A percentile compares a stretch with the other conserved stretches of the same genome.
Conservation (phyloP, 2,329 filamentous ascomycete genomes). For the Aspergillus sp. region DNA sequence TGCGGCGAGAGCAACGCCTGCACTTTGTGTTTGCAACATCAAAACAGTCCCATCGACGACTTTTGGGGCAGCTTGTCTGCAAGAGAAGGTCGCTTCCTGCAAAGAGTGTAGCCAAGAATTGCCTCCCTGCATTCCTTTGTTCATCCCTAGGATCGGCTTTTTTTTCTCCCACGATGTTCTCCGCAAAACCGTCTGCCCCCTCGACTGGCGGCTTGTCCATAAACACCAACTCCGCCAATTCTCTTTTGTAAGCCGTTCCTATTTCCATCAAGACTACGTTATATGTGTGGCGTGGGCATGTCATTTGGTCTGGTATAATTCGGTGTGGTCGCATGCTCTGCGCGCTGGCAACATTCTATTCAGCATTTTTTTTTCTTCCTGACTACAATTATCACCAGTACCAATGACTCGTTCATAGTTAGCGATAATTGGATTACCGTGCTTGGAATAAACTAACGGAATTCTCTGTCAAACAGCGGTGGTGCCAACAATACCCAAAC, state of each 20-base stretch:
- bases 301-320: too few species aligned
- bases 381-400: too few species aligned
- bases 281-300: too few species aligned
- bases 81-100: too few species aligned
- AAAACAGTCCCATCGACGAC: too few species aligned
- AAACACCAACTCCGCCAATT: conserved; percentile 48
- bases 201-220: conserved; percentile 42
- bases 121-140: neutral
- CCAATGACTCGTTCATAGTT: too few species aligned
- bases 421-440: too few species aligned
- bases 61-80: too few species aligned
- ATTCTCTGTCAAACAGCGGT: conserved; percentile 16
- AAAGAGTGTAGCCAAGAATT: too few species aligned
- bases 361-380: neutral
- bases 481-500: conserved; percentile 18
- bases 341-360: neutral
- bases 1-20: too few species aligned
- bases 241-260: conserved; percentile 41
- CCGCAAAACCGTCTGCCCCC: conserved; percentile 29
- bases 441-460: conserved; percentile 9
- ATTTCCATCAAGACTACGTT: neutral
- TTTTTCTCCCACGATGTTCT: conserved; percentile 24
- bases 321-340: too few species aligned
- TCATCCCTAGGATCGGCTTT: neutral
- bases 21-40: too few species aligned